Evolutionary conservation across 495 filamentous ascomycete genomes (phyloP), one percentile per base, ranked within the genome.

Genomic region (Stereocaulon alpinum): DNA sequence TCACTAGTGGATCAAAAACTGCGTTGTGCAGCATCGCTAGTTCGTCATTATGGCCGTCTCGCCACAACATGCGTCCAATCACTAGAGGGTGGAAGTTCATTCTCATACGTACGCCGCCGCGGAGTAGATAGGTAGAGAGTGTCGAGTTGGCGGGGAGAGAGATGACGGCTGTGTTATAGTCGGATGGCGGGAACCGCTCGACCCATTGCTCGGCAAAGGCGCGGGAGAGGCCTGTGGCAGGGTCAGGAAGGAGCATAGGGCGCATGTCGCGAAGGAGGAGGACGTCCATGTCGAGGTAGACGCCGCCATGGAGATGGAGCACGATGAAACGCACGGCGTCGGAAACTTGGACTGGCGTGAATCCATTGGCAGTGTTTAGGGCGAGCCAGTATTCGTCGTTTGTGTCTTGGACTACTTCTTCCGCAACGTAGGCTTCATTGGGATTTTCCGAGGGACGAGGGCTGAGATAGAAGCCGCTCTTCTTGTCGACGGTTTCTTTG

Each of bases 101-200:
- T 1, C 79, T 80, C 79, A 82, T 82, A 29, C 79, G 71, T 17
- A 82, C 74, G 11, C 79, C 79, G 24, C 79, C 79, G 41, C 77
- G 74, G 17, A 82, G 69, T 0, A 82, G 72, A 56, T 82, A 82
- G 0, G 77, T 76, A 2, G 79, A 80, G 4, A 82, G 67, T 1
- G 76, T 77, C 0, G 76, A 79, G 54, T 82, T 82, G 20, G 79
- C 77, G 14, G 73, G 74, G 17, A 82, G 70, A 15, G 79, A 77
- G 68, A 82, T 78, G 61, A 82, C 74, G 15, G 79, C 79, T 1
- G 79, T 82, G 66, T 82, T 82, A 68, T 80, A 82, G 58, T 81
- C 79, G 40, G 78, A 79, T 1, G 78, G 76, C 41, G 71, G 70
- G 1, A 73, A 58, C 56, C 80, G 80, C 27, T 76, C 78, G 2